Evolutionary conservation across 768 basidiomycete species (phyloP).

Genomic region (Pleurotus salmoneostramineus): DNA sequence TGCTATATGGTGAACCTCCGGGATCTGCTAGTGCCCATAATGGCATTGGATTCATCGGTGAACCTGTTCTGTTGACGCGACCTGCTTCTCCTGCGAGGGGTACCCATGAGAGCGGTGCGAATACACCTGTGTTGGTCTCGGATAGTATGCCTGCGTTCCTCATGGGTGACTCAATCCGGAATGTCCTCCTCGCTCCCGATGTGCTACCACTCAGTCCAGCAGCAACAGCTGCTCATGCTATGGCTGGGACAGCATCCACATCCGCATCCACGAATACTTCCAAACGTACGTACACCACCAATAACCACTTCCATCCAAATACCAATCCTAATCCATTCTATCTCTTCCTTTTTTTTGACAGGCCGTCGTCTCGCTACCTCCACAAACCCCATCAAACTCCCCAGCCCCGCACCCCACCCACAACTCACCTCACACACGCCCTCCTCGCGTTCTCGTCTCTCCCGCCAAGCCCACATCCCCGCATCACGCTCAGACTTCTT

Average conservation of each 20-base stretch:
- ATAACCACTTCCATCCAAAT: constrained; percentile 3
- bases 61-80: too few species aligned
- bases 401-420: constrained; percentile 24
- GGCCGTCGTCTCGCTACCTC: constrained; percentile 28
- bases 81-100: too few species aligned
- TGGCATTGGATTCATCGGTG: too few species aligned
- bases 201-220: constrained; percentile 6
- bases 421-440: constrained; percentile 9
- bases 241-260: too few species aligned
- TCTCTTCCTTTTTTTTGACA: constrained; percentile 8
- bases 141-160: constrained; percentile 12
- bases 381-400: constrained; percentile 33
- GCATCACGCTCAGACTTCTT: neutral
- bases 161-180: constrained; percentile 3
- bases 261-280: neutral
- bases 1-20: constrained; percentile 35
- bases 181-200: neutral
- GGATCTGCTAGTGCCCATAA: too few species aligned
- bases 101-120: neutral
- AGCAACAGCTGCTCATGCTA: constrained; percentile 1
- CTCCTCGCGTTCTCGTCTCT: constrained; percentile 29
- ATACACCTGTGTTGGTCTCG: neutral
- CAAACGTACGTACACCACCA: constrained; percentile 11
- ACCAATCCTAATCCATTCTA: neutral
- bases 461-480: constrained; percentile 26